Conservation (phyloP, 768 basidiomycete genomes). For the Trametes villosa region DNA sequence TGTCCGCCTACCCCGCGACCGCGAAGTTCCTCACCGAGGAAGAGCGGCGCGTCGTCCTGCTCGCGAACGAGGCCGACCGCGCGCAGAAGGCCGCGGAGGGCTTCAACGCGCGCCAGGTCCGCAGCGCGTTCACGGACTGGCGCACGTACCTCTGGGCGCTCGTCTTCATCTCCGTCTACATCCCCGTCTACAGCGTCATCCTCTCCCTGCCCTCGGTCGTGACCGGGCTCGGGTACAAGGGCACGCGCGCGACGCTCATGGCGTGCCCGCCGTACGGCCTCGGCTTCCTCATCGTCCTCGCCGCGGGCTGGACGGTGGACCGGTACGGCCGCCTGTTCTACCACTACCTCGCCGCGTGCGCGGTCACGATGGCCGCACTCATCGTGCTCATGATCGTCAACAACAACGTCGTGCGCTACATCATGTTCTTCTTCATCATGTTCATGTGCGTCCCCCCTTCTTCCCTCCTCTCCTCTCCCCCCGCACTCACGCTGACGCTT, state of each 20-base stretch:
- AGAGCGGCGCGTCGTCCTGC: conserved; percentile 47
- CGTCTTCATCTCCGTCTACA: conserved; percentile 50
- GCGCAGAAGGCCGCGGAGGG: conserved; percentile 34
- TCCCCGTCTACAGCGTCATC: conserved; percentile 45
- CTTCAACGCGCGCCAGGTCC: conserved; percentile 44
- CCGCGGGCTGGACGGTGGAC: conserved; percentile 32
- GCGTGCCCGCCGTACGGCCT: conserved; percentile 53
- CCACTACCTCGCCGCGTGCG: conserved; percentile 30
- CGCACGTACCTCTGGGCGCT: conserved; percentile 44
- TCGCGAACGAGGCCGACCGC: conserved; percentile 43
- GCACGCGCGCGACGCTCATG: conserved; percentile 62
- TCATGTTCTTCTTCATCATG: conserved; percentile 41
- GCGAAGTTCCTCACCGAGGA: conserved; percentile 46
- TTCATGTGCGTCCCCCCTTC: conserved; percentile 37
- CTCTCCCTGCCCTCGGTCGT: conserved; percentile 80
- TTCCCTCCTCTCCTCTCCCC: not conserved
- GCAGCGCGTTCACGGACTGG: conserved; percentile 43
- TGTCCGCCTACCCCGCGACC: conserved; percentile 55
- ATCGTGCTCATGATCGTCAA: conserved; percentile 36
- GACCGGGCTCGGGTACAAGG: conserved; percentile 58
- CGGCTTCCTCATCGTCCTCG: conserved; percentile 36
- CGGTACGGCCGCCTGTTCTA: conserved; percentile 29
- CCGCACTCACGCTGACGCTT: not conserved
- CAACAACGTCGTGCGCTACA: conserved; percentile 35
- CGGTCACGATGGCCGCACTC: conserved; percentile 33